These are phyloP conservation scores for Xylaria cubensis DNA, from an alignment of 495 filamentous ascomycete genomes.

Conservation along the genomic window DNA sequence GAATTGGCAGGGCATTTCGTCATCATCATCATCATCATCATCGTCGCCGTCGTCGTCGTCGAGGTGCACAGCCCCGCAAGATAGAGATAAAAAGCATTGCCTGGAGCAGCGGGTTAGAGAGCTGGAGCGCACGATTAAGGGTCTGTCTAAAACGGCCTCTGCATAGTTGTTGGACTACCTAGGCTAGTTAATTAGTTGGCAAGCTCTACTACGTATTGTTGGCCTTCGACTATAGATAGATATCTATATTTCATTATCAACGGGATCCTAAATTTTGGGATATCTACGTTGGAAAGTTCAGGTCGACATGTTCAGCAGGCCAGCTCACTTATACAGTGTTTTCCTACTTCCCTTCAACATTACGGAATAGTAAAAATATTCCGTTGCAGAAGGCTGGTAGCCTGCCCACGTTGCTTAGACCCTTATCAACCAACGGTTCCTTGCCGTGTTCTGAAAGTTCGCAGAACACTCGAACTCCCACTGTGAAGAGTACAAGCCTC, in stretches of 20 bases:
- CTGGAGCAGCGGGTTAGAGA: conserved; percentile 7
- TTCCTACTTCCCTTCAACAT: neutral
- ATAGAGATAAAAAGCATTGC: neutral
- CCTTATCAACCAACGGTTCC: neutral
- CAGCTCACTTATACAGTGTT: too few species aligned
- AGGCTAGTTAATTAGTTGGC: neutral
- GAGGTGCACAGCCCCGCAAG: neutral
- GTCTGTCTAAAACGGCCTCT: neutral
- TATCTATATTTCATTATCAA: neutral
- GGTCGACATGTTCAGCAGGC: too few species aligned
- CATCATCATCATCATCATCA: neutral
- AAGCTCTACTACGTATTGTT: neutral
- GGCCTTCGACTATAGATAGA: neutral
- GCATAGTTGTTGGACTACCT: neutral
- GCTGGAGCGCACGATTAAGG: neutral
- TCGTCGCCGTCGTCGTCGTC: neutral
- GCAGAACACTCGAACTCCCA: neutral
- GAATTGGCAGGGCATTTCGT: neutral
- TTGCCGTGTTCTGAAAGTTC: neutral
- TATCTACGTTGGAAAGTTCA: neutral
- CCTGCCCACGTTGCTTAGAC: neutral
- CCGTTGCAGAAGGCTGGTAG: neutral
- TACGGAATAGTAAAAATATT: neutral
- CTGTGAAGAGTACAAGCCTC: conserved; percentile 4
- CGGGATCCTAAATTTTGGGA: neutral